Evolutionary conservation across 176 grass and related monocot species (phyloP).

Genomic region (Puccinellia tenuiflora): DNA sequence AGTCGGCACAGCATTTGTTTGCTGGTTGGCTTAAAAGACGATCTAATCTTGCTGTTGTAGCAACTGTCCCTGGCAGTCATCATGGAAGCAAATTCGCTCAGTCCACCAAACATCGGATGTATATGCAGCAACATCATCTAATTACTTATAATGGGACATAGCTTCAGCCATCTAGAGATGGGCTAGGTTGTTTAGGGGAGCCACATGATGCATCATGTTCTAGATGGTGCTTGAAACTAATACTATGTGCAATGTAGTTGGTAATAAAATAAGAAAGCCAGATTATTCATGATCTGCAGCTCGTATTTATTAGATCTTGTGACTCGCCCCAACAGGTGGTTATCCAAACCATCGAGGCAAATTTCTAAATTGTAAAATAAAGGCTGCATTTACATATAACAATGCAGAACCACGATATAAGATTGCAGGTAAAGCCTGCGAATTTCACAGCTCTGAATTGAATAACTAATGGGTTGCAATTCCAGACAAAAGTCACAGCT

Average conservation of each 20-base stretch:
- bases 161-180: neutral
- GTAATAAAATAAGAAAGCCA: neutral
- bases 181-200: conserved; percentile 3
- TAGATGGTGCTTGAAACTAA: no score
- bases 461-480: neutral
- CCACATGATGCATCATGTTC: no score
- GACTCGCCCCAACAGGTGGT: neutral
- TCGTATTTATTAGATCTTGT: neutral
- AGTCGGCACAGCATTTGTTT: conserved; percentile 77
- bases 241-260: neutral
- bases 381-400: neutral
- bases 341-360: neutral
- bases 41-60: conserved; percentile 52
- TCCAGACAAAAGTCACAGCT: neutral
- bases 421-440: neutral
- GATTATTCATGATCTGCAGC: neutral
- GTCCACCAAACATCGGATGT: neutral
- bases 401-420: neutral
- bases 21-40: conserved; percentile 54
- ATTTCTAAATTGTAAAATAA: neutral
- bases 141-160: neutral
- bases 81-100: conserved; percentile 7
- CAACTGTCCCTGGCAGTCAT: conserved; percentile 13
- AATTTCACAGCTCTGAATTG: neutral
- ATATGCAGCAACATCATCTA: conserved; percentile 3